These are phyloP conservation scores for Polymyxa betae DNA, from an alignment of 208 protist species.

Conservation along the genomic window DNA sequence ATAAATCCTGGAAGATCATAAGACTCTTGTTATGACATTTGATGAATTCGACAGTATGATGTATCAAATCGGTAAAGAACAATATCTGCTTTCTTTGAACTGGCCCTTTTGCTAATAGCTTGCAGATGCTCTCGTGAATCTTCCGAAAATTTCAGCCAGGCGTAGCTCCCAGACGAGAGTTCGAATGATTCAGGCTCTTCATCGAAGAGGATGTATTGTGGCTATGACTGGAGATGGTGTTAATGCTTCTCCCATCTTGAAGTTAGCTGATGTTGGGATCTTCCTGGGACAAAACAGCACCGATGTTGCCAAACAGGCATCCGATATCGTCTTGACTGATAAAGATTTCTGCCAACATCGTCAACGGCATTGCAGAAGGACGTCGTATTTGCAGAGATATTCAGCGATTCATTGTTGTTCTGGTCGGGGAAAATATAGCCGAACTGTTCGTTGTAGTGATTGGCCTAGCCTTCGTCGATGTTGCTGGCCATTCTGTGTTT, in stretches of 20 bases:
- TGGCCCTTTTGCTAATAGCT: not conserved
- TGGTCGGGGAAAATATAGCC: not conserved
- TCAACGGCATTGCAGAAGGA: not conserved
- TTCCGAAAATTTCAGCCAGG: slow-evolving; percentile 25
- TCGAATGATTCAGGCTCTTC: slow-evolving; percentile 8
- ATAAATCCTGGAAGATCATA: too few relatives aligned
- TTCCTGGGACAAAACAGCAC: slow-evolving; percentile 28
- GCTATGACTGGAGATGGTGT: slow-evolving; percentile 80
- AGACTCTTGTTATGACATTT: too few relatives aligned
- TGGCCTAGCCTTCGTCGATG: not conserved
- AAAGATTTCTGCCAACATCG: slow-evolving; percentile 38
- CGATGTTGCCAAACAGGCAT: slow-evolving; percentile 45
- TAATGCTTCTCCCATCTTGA: slow-evolving; percentile 91
- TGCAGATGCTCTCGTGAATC: not conserved
- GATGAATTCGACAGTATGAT: not conserved
- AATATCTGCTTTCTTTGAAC: too few relatives aligned
- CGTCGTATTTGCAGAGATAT: not conserved
- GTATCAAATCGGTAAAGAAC: not conserved
- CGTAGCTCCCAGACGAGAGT: slow-evolving; percentile 30
- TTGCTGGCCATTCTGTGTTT: not conserved
- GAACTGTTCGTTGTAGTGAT: not conserved
- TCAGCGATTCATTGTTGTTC: not conserved
- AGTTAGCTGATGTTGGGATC: slow-evolving; percentile 73
- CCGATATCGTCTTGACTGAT: slow-evolving; percentile 60
- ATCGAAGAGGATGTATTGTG: slow-evolving; percentile 46